Conservation (phyloP, 768 basidiomycete genomes). For the Serpula lacrymans region DNA sequence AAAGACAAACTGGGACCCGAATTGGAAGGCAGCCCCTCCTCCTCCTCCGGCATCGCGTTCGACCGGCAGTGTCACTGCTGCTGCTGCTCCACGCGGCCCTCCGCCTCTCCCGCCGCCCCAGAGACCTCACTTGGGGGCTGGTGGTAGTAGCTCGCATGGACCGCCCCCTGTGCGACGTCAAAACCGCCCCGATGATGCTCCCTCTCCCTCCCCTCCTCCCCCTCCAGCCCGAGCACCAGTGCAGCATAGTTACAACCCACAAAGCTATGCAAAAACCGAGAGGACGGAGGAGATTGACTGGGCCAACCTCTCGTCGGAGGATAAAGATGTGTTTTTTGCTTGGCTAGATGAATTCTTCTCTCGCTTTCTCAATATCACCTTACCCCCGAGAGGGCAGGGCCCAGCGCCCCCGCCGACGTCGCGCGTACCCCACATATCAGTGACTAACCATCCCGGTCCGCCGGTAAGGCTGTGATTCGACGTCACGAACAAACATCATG, state of each 20-base stretch:
- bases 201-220: conserved; percentile 14
- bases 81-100: conserved; percentile 9
- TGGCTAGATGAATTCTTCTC: conserved; percentile 85
- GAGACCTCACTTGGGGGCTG: conserved; percentile 19
- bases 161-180: conserved; percentile 13
- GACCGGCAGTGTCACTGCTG: conserved; percentile 7
- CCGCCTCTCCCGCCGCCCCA: conserved; percentile 37
- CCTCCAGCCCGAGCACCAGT: conserved; percentile 25
- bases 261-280: conserved; percentile 8
- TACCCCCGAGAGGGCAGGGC: conserved; percentile 12
- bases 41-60: conserved; percentile 31
- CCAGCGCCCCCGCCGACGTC: neutral
- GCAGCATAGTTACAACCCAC: conserved; percentile 24
- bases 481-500: too few species aligned
- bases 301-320: conserved; percentile 60
- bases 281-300: conserved; percentile 51
- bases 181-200: conserved; percentile 11
- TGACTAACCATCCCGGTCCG: conserved; percentile 1
- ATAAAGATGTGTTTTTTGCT: conserved; percentile 69
- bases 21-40: conserved; percentile 48
- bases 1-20: conserved; percentile 62
- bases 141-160: conserved; percentile 7
- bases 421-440: neutral
- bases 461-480: too few species aligned
- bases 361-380: conserved; percentile 31